Percentiles rank a stretch among this genome's conserved stretches.
phyloP scores from a whole-genome alignment of 768 basidiomycete species.

The Nevesoporus exiguus region DNA sequence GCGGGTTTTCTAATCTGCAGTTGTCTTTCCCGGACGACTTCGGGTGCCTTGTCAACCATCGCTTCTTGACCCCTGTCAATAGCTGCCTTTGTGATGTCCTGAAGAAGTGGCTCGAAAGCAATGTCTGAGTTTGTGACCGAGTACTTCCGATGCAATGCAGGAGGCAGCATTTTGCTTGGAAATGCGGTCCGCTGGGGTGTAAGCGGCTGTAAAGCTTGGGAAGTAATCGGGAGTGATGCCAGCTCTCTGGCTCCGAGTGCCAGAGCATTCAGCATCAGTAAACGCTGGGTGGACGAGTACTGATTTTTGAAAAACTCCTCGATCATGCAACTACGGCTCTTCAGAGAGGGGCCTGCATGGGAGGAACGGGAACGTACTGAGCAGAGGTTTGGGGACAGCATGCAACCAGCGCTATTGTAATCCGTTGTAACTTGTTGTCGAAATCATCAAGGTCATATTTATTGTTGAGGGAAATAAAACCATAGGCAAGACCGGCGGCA shows the following conservation, averaged over 20 bases:
- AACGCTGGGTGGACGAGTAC: conserved; percentile 85
- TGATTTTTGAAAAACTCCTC: conserved; percentile 95
- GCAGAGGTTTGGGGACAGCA: conserved; percentile 77
- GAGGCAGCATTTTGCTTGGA: conserved; percentile 79
- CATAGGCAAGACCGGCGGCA: conserved; percentile 74
- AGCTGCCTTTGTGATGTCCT: conserved; percentile 57
- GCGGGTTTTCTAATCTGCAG: conserved; percentile 56
- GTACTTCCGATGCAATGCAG: conserved; percentile 67
- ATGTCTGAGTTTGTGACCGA: conserved; percentile 40
- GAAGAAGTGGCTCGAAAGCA: conserved; percentile 53
- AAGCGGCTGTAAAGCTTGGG: conserved; percentile 32
- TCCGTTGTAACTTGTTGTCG: conserved; percentile 67
- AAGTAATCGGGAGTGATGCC: conserved; percentile 43
- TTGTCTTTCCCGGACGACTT: conserved; percentile 68
- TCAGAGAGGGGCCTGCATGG: neutral
- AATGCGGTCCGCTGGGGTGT: conserved; percentile 46
- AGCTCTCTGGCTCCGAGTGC: conserved; percentile 85
- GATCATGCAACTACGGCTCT: conserved; percentile 58
- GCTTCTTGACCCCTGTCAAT: conserved; percentile 58
- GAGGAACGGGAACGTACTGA: conserved; percentile 52
- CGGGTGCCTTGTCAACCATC: conserved; percentile 53
- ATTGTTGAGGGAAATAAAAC: conserved; percentile 71
- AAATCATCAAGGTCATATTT: conserved; percentile 85
- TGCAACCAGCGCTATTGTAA: conserved; percentile 74
- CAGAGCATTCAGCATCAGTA: conserved; percentile 79